Percentiles rank a stretch among this genome's conserved stretches.
phyloP scores from a whole-genome alignment of 305 asterid genomes.

The Stenogyne calaminthoides region DNA sequence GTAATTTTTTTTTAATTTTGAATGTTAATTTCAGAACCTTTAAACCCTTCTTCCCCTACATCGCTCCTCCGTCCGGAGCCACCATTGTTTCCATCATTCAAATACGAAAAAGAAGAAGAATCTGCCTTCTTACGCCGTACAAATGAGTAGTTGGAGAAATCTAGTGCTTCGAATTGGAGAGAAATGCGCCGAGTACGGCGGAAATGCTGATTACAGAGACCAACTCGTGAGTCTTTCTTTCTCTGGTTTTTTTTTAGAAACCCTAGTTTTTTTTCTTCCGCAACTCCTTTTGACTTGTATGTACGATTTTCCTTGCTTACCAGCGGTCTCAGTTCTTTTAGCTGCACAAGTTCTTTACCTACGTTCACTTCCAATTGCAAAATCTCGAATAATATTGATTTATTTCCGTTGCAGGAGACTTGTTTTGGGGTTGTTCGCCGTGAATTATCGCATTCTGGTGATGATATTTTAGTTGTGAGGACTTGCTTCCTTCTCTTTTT shows the following conservation, averaged over 20 bases:
- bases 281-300: neutral
- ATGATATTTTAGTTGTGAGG: constrained; percentile 62
- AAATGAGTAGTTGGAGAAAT: constrained; percentile 81
- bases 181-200: constrained; percentile 87
- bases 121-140: constrained; percentile 28
- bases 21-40: constrained; percentile 19
- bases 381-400: constrained; percentile 9
- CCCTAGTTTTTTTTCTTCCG: constrained; percentile 32
- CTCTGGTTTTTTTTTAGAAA: constrained; percentile 28
- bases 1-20: too few relatives aligned
- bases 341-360: constrained; percentile 4
- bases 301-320: neutral
- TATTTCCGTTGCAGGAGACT: constrained; percentile 63
- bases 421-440: constrained; percentile 90
- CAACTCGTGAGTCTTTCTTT: constrained; percentile 62
- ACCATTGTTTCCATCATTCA: neutral
- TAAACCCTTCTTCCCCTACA: constrained; percentile 30
- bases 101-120: neutral
- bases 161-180: constrained; percentile 87
- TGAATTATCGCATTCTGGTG: constrained; percentile 66
- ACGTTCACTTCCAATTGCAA: neutral
- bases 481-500: constrained; percentile 3
- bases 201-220: constrained; percentile 76
- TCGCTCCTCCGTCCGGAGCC: constrained; percentile 27
- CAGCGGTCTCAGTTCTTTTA: neutral